Conservation (phyloP, 371 early-diverging fungal species). For the Mucor ambiguus region DNA sequence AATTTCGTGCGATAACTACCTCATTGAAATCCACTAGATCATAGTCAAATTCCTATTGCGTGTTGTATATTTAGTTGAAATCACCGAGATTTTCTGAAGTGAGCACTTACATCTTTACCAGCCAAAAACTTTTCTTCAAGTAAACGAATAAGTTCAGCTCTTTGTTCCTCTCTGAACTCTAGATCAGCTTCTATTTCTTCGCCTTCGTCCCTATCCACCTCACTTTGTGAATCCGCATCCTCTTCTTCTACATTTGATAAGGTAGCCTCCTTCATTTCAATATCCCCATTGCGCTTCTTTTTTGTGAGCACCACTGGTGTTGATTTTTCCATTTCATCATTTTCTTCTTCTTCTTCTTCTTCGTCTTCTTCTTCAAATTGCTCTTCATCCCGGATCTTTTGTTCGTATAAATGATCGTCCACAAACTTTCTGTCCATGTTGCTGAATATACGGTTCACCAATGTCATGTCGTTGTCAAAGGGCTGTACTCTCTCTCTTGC, state of each 20-base stretch:
- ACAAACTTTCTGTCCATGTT: slow-evolving; percentile 47
- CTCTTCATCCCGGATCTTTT: slow-evolving; percentile 41
- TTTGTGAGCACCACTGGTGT: slow-evolving; percentile 16
- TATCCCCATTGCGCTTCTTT: slow-evolving; percentile 14
- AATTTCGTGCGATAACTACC: slow-evolving; percentile 12
- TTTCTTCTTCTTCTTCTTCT: slow-evolving; percentile 24
- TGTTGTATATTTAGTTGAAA: slow-evolving; percentile 15
- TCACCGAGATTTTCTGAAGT: neutral
- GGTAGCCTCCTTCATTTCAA: slow-evolving; percentile 12
- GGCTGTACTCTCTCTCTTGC: slow-evolving; percentile 33
- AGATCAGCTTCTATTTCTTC: slow-evolving; percentile 8
- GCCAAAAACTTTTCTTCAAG: slow-evolving; percentile 51
- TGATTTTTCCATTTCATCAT: slow-evolving; percentile 10
- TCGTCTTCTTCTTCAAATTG: slow-evolving; percentile 55
- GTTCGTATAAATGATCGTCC: slow-evolving; percentile 30
- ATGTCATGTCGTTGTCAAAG: slow-evolving; percentile 39
- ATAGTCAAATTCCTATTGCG: slow-evolving; percentile 39
- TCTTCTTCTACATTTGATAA: slow-evolving; percentile 3
- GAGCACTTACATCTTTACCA: slow-evolving; percentile 49
- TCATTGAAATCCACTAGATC: slow-evolving; percentile 45
- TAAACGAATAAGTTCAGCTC: slow-evolving; percentile 43
- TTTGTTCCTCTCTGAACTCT: slow-evolving; percentile 35
- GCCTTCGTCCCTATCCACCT: neutral
- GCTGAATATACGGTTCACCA: slow-evolving; percentile 46
- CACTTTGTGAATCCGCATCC: neutral